A percentile compares a stretch with the other conserved stretches of the same genome.
Conservation (phyloP, 768 basidiomycete species). For the Leccinum pellstonianum region DNA sequence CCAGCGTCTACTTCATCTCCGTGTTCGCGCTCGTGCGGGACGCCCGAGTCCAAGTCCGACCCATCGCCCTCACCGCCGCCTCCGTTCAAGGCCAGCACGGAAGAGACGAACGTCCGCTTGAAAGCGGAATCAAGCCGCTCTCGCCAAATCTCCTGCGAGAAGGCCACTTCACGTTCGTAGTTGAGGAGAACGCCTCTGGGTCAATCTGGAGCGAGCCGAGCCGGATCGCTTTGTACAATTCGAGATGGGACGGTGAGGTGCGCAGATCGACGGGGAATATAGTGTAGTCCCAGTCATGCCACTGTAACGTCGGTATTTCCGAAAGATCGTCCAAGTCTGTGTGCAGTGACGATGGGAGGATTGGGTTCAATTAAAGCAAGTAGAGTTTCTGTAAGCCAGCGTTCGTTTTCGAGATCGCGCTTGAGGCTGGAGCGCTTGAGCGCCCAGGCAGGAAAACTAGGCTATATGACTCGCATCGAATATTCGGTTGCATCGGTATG, state of each 20-base stretch:
- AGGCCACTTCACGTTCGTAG: slow-evolving; percentile 22
- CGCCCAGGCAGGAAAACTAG: background rate
- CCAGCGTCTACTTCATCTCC: background rate
- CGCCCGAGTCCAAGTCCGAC: background rate
- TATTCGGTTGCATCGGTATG: background rate
- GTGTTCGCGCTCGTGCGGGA: background rate
- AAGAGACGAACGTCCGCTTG: slow-evolving; percentile 18
- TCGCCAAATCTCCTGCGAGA: slow-evolving; percentile 24
- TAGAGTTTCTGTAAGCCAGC: background rate
- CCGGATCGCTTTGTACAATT: slow-evolving; percentile 20
- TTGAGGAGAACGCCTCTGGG: slow-evolving; percentile 22
- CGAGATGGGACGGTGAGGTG: slow-evolving; percentile 25
- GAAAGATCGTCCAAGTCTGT: background rate
- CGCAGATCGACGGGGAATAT: slow-evolving; percentile 17
- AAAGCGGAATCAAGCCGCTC: slow-evolving; percentile 16
- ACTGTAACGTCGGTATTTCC: background rate
- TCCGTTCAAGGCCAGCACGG: background rate
- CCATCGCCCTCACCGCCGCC: background rate
- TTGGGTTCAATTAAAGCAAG: background rate
- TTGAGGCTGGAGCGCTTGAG: background rate
- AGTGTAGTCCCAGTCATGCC: slow-evolving; percentile 4
- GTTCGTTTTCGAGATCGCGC: background rate
- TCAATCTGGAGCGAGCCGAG: slow-evolving; percentile 25
- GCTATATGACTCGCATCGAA: background rate
- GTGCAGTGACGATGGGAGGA: background rate